Conservation (phyloP, 1,139 yeast genomes). For the Yarrowia galli region DNA sequence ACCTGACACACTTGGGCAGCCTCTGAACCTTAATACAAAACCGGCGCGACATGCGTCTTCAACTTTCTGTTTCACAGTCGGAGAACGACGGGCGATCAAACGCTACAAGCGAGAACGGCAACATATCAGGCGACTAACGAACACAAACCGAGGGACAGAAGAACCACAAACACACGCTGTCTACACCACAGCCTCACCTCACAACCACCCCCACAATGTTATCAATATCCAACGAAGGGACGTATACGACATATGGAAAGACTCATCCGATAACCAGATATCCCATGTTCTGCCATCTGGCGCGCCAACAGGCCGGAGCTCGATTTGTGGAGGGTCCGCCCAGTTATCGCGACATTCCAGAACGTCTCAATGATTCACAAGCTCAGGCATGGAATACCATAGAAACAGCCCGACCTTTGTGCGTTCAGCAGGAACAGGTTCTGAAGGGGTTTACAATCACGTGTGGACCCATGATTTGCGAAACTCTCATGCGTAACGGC, state of each 20-base stretch:
- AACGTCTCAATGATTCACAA: neutral
- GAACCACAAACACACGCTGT: too few species aligned
- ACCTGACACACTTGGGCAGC: too few species aligned
- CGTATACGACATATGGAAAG: neutral
- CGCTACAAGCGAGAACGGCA: too few species aligned
- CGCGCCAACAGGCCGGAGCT: neutral
- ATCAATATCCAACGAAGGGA: neutral
- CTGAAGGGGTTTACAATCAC: neutral
- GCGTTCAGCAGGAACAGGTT: neutral
- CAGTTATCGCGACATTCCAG: neutral
- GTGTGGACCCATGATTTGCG: constrained; percentile 9
- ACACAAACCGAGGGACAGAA: too few species aligned
- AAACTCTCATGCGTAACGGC: neutral
- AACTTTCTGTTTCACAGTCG: too few species aligned
- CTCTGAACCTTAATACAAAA: too few species aligned
- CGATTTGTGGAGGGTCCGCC: neutral
- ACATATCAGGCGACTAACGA: too few species aligned
- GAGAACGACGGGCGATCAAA: too few species aligned
- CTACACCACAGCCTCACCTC: neutral
- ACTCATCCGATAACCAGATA: neutral
- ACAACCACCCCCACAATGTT: neutral
- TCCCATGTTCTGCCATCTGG: neutral
- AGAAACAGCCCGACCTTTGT: neutral
- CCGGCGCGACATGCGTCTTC: too few species aligned
- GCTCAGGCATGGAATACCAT: neutral